Conservation (phyloP, 73 alveolate species). For the Paraurostyla sp. region DNA sequence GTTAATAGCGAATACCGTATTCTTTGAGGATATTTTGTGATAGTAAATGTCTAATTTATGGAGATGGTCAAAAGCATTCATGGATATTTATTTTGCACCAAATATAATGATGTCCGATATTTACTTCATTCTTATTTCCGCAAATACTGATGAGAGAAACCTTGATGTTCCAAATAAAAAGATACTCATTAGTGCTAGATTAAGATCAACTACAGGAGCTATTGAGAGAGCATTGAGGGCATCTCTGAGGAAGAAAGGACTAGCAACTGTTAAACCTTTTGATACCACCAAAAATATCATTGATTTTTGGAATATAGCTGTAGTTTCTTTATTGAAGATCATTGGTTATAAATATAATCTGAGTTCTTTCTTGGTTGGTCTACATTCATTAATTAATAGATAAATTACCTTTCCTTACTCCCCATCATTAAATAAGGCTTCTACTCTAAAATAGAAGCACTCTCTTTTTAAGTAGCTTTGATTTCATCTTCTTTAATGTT, state of each 20-base stretch:
- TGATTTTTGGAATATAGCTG: slow-evolving; percentile 19
- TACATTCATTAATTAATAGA: not conserved
- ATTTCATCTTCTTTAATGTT: too few relatives aligned
- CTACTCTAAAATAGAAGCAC: too few relatives aligned
- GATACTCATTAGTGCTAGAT: slow-evolving; percentile 48
- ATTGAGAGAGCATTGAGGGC: slow-evolving; percentile 71
- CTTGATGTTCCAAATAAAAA: slow-evolving; percentile 71
- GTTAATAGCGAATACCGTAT: slow-evolving; percentile 77
- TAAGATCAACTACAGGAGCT: not conserved
- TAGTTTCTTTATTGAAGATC: slow-evolving; percentile 11
- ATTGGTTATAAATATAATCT: not conserved
- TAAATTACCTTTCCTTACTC: too few relatives aligned
- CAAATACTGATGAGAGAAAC: slow-evolving; percentile 38
- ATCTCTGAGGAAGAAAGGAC: slow-evolving; percentile 71
- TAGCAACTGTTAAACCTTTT: slow-evolving; percentile 61
- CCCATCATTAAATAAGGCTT: too few relatives aligned
- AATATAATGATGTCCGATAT: slow-evolving; percentile 61
- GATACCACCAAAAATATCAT: slow-evolving; percentile 44
- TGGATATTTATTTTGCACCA: slow-evolving; percentile 60
- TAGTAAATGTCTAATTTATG: slow-evolving; percentile 75
- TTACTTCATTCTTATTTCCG: slow-evolving; percentile 65
- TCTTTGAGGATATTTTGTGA: slow-evolving; percentile 73
- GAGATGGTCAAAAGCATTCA: slow-evolving; percentile 60
- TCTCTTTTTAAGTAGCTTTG: too few relatives aligned
- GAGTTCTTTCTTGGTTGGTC: slow-evolving; percentile 28